Percentiles rank a stretch among this genome's conserved stretches.
phyloP scores from a whole-genome alignment of 169 alveolate species.

The Theileria orientalis region DNA sequence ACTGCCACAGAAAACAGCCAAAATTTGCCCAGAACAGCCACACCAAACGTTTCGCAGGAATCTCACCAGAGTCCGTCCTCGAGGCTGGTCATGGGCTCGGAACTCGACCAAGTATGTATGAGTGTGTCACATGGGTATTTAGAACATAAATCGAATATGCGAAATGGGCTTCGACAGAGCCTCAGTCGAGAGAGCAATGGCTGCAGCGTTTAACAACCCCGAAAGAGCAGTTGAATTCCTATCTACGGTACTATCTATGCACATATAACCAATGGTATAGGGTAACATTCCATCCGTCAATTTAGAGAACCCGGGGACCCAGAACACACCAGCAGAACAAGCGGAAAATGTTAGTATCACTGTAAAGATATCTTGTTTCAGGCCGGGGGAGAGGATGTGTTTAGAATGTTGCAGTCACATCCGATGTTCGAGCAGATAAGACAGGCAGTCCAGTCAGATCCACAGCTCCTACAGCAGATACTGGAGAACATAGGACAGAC shows the following conservation, averaged over 20 bases:
- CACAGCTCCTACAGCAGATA: constrained; percentile 83
- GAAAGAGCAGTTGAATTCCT: constrained; percentile 94
- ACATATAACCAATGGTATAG: constrained; percentile 12
- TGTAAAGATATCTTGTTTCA: not conserved
- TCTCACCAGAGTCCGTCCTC: not conserved
- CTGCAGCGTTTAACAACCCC: constrained; percentile 94
- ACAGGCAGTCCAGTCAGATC: constrained; percentile 85
- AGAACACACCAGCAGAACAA: not conserved
- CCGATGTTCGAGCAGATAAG: constrained; percentile 82
- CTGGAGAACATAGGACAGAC: constrained; percentile 80
- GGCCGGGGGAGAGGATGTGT: constrained; percentile 33
- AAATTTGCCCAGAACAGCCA: not conserved
- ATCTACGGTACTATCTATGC: constrained; percentile 80
- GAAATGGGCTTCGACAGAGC: constrained; percentile 91
- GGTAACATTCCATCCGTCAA: constrained; percentile 37
- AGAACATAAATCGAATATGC: constrained; percentile 79
- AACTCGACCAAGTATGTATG: constrained; percentile 12
- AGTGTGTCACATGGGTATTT: not conserved
- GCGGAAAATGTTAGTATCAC: not conserved
- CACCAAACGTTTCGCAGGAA: not conserved
- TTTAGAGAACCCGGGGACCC: not conserved
- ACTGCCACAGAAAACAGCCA: not conserved
- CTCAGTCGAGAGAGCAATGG: constrained; percentile 85
- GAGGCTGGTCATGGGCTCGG: constrained; percentile 17
- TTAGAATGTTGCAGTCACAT: constrained; percentile 70